Evolutionary conservation across 2,329 filamentous ascomycete species (phyloP).

Genomic region (Aspergillus sp.): DNA sequence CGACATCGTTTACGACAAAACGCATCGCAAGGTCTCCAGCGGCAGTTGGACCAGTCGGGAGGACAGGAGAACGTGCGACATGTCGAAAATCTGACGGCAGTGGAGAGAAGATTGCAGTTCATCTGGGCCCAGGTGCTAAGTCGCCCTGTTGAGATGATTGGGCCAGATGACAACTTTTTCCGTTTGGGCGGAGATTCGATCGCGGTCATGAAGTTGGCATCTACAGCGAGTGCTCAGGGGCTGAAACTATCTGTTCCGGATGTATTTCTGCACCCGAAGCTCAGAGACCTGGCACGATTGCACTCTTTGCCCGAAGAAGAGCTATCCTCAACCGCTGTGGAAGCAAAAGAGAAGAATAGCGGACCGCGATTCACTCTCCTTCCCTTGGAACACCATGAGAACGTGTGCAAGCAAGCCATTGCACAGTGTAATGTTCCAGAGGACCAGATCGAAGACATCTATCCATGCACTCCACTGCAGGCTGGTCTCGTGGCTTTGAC

Average conservation of each 20-base stretch:
- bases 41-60: background rate
- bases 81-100: background rate
- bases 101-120: background rate
- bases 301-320: background rate
- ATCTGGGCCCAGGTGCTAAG: conserved; percentile 14
- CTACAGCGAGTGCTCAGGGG: background rate
- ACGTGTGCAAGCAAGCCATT: background rate
- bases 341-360: background rate
- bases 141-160: conserved; percentile 5
- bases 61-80: background rate
- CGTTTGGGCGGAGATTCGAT: conserved; percentile 26
- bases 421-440: background rate
- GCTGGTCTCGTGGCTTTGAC: conserved; percentile 25
- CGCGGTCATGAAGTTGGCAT: conserved; percentile 11
- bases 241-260: background rate
- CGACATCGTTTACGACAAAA: background rate
- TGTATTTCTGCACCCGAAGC: background rate
- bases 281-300: background rate
- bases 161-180: conserved; percentile 22
- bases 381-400: background rate
- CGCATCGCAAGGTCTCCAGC: background rate
- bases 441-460: conserved; percentile 2
- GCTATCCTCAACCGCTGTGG: background rate
- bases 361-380: background rate
- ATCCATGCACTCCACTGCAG: conserved; percentile 3